Percentiles rank a stretch among this genome's conserved stretches.
Conservation (phyloP, 805 yeast genomes). For the Wickerhamomyces alni region DNA sequence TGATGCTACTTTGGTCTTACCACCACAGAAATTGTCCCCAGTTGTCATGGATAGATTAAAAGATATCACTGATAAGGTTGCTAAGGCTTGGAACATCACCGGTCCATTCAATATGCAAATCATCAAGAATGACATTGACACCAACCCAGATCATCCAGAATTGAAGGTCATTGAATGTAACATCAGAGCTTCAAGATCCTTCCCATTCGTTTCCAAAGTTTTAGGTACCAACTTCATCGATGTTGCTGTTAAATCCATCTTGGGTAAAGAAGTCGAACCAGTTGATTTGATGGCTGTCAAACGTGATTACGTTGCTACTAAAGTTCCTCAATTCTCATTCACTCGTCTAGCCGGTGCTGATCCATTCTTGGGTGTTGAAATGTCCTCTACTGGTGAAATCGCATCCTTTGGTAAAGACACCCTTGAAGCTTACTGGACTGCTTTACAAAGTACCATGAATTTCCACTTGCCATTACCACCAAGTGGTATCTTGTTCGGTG, state of each 20-base stretch:
- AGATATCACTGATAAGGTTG: conserved; percentile 89
- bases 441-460: conserved; percentile 95
- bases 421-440: conserved; percentile 94
- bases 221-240: conserved; percentile 92
- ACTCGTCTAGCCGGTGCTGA: conserved; percentile 99
- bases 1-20: conserved; percentile 92
- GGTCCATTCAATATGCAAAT: conserved; percentile 99
- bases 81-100: conserved; percentile 88
- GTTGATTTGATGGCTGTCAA: conserved; percentile 71
- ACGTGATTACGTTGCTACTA: conserved; percentile 86
- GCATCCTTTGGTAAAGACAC: conserved; percentile 91
- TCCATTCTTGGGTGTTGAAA: conserved; percentile 97
- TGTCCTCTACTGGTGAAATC: conserved; percentile 99
- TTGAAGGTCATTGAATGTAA: conserved; percentile 98
- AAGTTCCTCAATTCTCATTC: conserved; percentile 98
- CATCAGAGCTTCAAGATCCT: conserved; percentile 96
- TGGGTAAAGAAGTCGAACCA: conserved; percentile 63
- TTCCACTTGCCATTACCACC: conserved; percentile 92
- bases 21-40: conserved; percentile 77
- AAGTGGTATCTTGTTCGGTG: conserved; percentile 86
- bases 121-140: conserved; percentile 66
- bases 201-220: conserved; percentile 98
- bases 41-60: conserved; percentile 66
- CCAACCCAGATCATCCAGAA: conserved; percentile 50
- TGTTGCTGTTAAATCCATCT: conserved; percentile 83